Conservation (phyloP, 345 rosid species). For the Boechera stricta region DNA sequence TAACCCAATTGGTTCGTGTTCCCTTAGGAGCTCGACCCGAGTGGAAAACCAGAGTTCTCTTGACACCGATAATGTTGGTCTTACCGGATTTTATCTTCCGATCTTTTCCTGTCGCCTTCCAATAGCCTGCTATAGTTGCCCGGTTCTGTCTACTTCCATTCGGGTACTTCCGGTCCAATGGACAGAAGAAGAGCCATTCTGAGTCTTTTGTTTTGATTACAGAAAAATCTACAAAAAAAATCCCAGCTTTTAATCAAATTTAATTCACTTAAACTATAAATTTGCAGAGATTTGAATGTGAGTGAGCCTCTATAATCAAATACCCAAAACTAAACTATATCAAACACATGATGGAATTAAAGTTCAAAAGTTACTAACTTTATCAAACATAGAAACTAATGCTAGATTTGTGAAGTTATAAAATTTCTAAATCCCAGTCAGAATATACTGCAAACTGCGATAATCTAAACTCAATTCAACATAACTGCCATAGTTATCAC, state of each 20-base stretch:
- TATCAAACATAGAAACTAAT: background rate
- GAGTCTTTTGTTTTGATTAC: conserved; percentile 61
- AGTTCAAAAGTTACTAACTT: background rate
- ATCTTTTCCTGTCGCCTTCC: conserved; percentile 98
- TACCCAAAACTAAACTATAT: background rate
- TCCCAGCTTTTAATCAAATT: background rate
- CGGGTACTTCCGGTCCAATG: conserved; percentile 87
- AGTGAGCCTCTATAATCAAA: background rate
- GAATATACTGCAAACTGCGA: background rate
- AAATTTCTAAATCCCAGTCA: background rate
- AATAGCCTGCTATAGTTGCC: conserved; percentile 79
- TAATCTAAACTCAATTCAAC: background rate
- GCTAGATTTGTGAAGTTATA: background rate
- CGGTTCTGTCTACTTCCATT: conserved; percentile 80
- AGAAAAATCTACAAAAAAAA: conserved; percentile 58
- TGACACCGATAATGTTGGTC: conserved; percentile 65
- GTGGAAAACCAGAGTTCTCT: conserved; percentile 92
- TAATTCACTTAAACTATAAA: background rate
- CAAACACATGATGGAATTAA: background rate
- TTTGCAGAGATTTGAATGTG: background rate
- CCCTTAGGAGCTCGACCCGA: conserved; percentile 87
- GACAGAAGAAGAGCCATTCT: conserved; percentile 99
- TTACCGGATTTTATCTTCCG: conserved; percentile 61
- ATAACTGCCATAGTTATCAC: background rate
- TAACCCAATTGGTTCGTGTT: conserved; percentile 77